Percentiles rank a stretch among this genome's conserved stretches.
These are phyloP conservation scores for Helianthus tuberosus DNA, from an alignment of 129 eudicot genomes.

Conservation along the genomic window DNA sequence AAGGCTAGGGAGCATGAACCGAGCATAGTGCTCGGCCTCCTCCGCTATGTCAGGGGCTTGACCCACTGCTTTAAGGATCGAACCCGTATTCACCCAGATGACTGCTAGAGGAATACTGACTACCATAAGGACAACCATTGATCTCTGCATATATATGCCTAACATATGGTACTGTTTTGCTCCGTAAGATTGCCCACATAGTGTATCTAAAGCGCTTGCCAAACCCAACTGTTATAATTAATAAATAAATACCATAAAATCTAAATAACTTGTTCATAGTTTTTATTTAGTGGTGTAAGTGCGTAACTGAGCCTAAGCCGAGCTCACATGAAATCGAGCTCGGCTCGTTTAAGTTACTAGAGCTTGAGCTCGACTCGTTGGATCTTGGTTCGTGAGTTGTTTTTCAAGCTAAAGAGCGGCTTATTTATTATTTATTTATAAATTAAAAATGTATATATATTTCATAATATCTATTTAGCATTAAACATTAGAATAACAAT, in stretches of 20 bases:
- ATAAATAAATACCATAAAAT: background rate
- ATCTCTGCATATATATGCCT: constrained; percentile 80
- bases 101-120: constrained; percentile 64
- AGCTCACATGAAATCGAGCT: too few species aligned
- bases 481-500: too few species aligned
- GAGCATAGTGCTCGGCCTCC: constrained; percentile 68
- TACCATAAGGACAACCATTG: constrained; percentile 50
- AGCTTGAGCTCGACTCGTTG: too few species aligned
- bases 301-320: too few species aligned
- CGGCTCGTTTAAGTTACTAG: too few species aligned
- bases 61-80: constrained; percentile 59
- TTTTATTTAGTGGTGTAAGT: too few species aligned
- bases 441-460: too few species aligned
- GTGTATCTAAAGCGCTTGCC: constrained; percentile 89
- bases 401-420: too few species aligned
- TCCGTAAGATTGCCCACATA: constrained; percentile 91
- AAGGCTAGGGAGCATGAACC: constrained; percentile 68
- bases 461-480: too few species aligned
- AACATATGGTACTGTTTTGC: constrained; percentile 89
- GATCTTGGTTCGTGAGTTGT: too few species aligned
- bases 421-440: too few species aligned
- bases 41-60: constrained; percentile 60
- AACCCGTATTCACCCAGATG: constrained; percentile 70
- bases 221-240: constrained; percentile 64
- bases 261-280: too few species aligned